These are phyloP conservation scores for Fusarium camptoceras DNA, from an alignment of 2,329 filamentous ascomycete genomes.

Conservation along the genomic window DNA sequence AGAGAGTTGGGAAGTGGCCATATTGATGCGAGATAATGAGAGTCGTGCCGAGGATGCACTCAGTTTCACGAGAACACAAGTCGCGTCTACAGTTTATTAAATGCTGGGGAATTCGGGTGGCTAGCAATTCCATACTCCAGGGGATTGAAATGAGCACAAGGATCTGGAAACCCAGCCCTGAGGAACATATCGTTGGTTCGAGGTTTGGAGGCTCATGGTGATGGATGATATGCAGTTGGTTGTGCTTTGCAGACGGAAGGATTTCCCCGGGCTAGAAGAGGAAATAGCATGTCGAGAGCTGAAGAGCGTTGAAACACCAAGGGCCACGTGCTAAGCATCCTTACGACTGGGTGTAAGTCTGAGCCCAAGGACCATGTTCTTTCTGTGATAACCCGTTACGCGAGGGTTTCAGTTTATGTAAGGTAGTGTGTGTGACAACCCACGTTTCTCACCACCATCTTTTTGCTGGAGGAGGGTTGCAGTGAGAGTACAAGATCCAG, in stretches of 20 bases:
- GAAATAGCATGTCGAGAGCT: slow-evolving; percentile 28
- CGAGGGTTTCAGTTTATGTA: slow-evolving; percentile 29
- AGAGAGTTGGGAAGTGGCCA: background rate
- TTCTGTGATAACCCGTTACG: background rate
- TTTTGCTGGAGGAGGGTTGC: slow-evolving; percentile 14
- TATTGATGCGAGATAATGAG: background rate
- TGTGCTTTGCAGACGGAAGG: slow-evolving; percentile 27
- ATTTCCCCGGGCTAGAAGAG: slow-evolving; percentile 22
- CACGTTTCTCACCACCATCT: slow-evolving; percentile 26
- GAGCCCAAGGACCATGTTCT: background rate
- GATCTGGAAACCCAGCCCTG: slow-evolving; percentile 2
- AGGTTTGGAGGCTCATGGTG: background rate
- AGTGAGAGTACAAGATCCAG: slow-evolving; percentile 14
- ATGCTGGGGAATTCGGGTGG: background rate
- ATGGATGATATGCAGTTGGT: slow-evolving; percentile 31
- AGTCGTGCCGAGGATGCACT: background rate
- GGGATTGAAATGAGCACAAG: slow-evolving; percentile 8
- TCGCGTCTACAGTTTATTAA: slow-evolving; percentile 3
- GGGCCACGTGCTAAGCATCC: background rate
- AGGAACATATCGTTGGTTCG: slow-evolving; percentile 17
- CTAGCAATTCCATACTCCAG: background rate
- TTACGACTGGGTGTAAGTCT: background rate
- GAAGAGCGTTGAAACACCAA: slow-evolving; percentile 14
- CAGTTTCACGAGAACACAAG: background rate
- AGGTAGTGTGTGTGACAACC: slow-evolving; percentile 13